Base-by-base conservation (phyloP, 192 early-diverging fungal genomes). In the Gonapodya prolifera region DNA sequence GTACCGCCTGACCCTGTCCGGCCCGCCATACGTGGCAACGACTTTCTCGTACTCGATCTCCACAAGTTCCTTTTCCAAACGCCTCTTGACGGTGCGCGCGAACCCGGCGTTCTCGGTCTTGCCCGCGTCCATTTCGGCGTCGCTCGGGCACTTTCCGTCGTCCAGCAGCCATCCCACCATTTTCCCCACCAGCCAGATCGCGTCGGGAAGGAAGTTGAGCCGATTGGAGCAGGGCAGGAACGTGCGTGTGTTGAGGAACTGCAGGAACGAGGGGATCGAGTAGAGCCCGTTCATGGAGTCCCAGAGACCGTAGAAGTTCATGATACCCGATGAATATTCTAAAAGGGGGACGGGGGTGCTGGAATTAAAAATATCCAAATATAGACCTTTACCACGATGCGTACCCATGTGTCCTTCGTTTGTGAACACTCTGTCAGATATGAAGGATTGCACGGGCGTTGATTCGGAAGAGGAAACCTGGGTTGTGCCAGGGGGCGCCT, bases 151-250 rank as follows among this genome's bases (percentile, higher is more conserved):
- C 71, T 30, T 32, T 32, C 71, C 71, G 71, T 32, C 28, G 18
- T 8, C 28, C 71, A 32, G 8, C 2, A 73, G 71, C 71, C 71
- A 73, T 18, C 71, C 71, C 2, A 73, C 71, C 71, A 73, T 73
- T 29, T 73, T 73, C 2, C 71, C 71, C 28, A 18, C 18, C 8
- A 73, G 71, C 71, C 71, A 73, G 8, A 73, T 73, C 2, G 71
- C 71, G 71, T 73, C 71, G 18, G 71, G 71, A 29, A 73, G 71
- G 31, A 30, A 73, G 71, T 32, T 32, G 28, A 73, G 71, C 8
- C 71, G 71, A 29, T 32, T 73, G 31, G 18, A 18, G 71, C 71
- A 73, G 18, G 71, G 71, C 28, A 30, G 71, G 71, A 30, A 73
- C 18, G 32, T 32, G 28, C 71, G 71, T 8, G 71, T 73, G 71